Evolutionary conservation across 139 green algal species (phyloP), one percentile per base, ranked within the genome.

Genomic region (Coccomyxa sp.): DNA sequence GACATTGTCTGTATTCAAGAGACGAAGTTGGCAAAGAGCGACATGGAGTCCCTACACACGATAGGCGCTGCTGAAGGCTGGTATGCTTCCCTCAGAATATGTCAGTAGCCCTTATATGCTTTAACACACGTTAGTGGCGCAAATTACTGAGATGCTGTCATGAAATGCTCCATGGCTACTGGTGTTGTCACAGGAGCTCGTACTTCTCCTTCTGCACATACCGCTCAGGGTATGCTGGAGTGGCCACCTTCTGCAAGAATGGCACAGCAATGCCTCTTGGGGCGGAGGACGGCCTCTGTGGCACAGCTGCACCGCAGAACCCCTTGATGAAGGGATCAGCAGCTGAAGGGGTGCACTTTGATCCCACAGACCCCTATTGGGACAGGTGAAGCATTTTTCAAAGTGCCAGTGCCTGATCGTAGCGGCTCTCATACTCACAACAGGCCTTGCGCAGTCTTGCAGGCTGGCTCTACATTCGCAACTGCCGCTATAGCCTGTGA

Each of bases 1-100:
- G 84, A 86, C 18, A 70, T 90, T 1, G 16, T 90, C 8, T 88
- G 82, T 44, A 64, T 91, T 8, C 87, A 93, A 73, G 89, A 93
- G 40, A 89, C 83, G 16, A 93, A 93, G 64, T 55, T 90, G 0
- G 76, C 64, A 37, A 80, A 77, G 18, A n/a, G 16, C 8, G 87
- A 92, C 29, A 80, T 91, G 9, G 24, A 78, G n/a, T 37, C 41
- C 44, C 22, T 41, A 34, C 39, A 73, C 0, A 83, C 89, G 29
- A 71, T 93, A 9, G 84, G 84, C 7, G 8, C 90, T 16, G 81
- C 74, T 7, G 77, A 87, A 10, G 87, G 85, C 8, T 93, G 89
- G 88, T 92, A 77, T 37, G 80, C n/a, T 50, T 27, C 39, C 12
- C 12, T 58, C 12, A 58, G 44, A 29, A 16, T 16, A 58, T 29